phyloP scores from a whole-genome alignment of 2,329 filamentous ascomycete genomes.

The Colletotrichum eremochloae region DNA sequence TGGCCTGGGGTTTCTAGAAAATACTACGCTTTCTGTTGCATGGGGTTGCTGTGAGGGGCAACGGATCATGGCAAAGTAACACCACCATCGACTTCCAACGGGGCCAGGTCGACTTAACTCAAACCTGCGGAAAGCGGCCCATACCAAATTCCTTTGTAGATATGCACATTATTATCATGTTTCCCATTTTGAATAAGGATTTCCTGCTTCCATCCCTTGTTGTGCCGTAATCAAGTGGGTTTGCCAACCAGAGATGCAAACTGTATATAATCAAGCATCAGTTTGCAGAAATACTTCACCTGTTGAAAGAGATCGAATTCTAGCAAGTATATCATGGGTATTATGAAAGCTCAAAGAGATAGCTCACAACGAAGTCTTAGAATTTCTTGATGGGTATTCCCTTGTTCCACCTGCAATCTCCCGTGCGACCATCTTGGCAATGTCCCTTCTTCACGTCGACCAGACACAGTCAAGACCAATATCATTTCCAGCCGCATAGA shows the following conservation, averaged over 20 bases:
- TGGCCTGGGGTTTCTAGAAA: background rate
- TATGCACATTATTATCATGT: background rate
- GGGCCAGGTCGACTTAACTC: background rate
- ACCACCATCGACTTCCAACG: constrained; percentile 12
- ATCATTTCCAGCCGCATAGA: background rate
- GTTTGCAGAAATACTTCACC: background rate
- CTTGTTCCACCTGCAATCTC: background rate
- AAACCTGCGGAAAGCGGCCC: background rate
- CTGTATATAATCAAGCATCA: background rate
- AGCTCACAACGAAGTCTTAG: background rate
- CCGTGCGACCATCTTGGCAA: too few relatives aligned
- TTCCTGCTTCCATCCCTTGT: too few relatives aligned
- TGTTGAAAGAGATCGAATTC: background rate
- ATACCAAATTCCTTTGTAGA: background rate
- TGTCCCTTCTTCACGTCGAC: background rate
- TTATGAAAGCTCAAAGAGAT: background rate
- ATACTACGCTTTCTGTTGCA: constrained; percentile 3
- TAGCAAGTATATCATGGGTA: background rate
- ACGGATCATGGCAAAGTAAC: constrained; percentile 6
- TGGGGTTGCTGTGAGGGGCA: constrained; percentile 28
- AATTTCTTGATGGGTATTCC: too few relatives aligned
- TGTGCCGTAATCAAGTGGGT: background rate
- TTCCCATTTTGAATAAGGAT: background rate
- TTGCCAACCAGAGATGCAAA: background rate
- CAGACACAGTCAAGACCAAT: too few relatives aligned